Percentiles rank a stretch among this genome's conserved stretches.
Evolutionary conservation across 2,329 filamentous ascomycete species (phyloP).

Genomic region (Phaeomoniella chlamydospora): DNA sequence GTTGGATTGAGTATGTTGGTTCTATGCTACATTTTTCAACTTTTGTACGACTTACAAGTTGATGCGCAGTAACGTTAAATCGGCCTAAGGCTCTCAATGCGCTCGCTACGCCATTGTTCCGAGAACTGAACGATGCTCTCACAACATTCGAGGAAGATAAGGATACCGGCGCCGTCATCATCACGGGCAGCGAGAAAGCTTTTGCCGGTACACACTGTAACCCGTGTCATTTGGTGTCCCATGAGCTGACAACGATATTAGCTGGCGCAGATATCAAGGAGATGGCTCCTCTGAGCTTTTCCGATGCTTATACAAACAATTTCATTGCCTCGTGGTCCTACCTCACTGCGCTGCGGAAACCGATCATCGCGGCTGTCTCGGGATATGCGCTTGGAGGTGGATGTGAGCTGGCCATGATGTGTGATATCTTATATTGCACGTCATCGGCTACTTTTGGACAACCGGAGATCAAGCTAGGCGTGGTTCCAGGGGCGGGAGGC

Average conservation of each 20-base stretch:
- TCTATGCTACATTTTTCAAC: not conserved
- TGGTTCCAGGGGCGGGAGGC: slow-evolving; percentile 82
- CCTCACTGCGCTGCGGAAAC: slow-evolving; percentile 76
- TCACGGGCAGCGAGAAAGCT: slow-evolving; percentile 79
- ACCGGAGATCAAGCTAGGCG: slow-evolving; percentile 90
- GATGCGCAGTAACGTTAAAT: slow-evolving; percentile 67
- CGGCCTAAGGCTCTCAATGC: slow-evolving; percentile 93
- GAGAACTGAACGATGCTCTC: slow-evolving; percentile 73
- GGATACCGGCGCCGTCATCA: slow-evolving; percentile 59
- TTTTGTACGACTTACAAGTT: slow-evolving; percentile 1
- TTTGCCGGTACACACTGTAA: slow-evolving; percentile 46
- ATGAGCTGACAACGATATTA: slow-evolving; percentile 6
- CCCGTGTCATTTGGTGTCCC: not conserved
- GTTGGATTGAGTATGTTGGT: slow-evolving; percentile 63
- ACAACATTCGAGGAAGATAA: slow-evolving; percentile 54
- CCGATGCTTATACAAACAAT: slow-evolving; percentile 70
- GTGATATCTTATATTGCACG: slow-evolving; percentile 85
- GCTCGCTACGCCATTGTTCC: slow-evolving; percentile 77
- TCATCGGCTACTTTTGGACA: slow-evolving; percentile 81
- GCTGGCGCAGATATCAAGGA: slow-evolving; percentile 98
- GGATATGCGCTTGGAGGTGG: slow-evolving; percentile 90
- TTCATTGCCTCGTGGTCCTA: slow-evolving; percentile 95
- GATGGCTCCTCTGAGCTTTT: slow-evolving; percentile 87
- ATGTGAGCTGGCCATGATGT: slow-evolving; percentile 96
- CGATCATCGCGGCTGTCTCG: slow-evolving; percentile 84